Conservation (phyloP, 1,284 basidiomycete genomes). For the Tylopilus orsonianus region DNA sequence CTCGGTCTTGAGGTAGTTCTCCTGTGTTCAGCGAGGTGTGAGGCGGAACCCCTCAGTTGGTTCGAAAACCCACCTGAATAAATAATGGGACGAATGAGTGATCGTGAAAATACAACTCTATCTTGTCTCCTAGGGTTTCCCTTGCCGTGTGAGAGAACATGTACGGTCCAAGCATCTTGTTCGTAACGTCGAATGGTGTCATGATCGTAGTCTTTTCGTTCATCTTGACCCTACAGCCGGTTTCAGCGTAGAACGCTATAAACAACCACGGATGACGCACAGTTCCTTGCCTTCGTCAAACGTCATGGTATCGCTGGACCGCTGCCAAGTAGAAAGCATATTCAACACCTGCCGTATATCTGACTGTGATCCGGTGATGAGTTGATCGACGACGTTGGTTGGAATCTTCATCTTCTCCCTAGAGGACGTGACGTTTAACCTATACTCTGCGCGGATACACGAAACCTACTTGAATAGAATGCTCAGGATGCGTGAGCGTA, state of each 20-base stretch:
- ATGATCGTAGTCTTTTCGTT: constrained; percentile 93
- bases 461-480: constrained; percentile 80
- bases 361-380: constrained; percentile 85
- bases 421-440: constrained; percentile 1
- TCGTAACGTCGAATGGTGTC: constrained; percentile 87
- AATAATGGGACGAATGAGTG: constrained; percentile 92
- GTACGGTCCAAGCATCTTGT: constrained; percentile 87
- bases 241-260: not conserved
- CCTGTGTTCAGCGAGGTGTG: constrained; percentile 45
- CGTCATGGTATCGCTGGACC: constrained; percentile 75
- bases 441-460: not conserved
- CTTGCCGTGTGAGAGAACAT: constrained; percentile 82
- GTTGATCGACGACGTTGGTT: constrained; percentile 88
- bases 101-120: constrained; percentile 97
- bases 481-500: constrained; percentile 85
- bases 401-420: constrained; percentile 93
- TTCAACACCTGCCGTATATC: constrained; percentile 97
- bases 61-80: constrained; percentile 65
- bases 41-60: not conserved
- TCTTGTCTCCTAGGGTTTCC: constrained; percentile 87
- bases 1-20: constrained; percentile 87
- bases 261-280: constrained; percentile 47
- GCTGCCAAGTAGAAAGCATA: constrained; percentile 96
- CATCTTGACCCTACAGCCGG: constrained; percentile 63
- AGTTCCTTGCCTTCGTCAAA: constrained; percentile 90